phyloP scores from a whole-genome alignment of 257 asterid genomes.

The Galeopsis tetrahit region DNA sequence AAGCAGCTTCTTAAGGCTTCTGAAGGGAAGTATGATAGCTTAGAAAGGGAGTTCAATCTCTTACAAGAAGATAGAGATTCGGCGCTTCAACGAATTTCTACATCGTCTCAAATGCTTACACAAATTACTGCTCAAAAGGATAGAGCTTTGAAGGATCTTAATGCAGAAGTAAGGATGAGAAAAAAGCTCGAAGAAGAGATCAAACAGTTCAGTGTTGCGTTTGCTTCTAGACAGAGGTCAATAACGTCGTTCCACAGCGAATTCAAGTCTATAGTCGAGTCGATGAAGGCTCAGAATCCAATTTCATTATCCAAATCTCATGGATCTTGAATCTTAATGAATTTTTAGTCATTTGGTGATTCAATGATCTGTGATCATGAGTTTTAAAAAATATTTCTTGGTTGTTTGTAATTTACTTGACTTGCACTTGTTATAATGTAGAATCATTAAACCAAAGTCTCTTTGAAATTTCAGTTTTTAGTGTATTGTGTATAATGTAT shows the following conservation, averaged over 20 bases:
- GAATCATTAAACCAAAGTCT: constrained; percentile 4
- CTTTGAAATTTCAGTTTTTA: not conserved
- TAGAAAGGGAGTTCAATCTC: constrained; percentile 65
- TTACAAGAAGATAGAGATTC: constrained; percentile 70
- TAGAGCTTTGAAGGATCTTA: constrained; percentile 57
- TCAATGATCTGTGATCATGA: not conserved
- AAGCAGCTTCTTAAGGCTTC: constrained; percentile 61
- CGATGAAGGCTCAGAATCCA: constrained; percentile 55
- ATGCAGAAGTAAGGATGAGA: constrained; percentile 67
- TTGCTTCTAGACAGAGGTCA: constrained; percentile 67
- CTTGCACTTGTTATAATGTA: not conserved
- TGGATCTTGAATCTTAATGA: constrained; percentile 47
- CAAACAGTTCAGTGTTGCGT: constrained; percentile 60
- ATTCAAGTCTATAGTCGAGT: constrained; percentile 62
- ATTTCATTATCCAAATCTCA: constrained; percentile 66
- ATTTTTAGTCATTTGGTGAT: not conserved
- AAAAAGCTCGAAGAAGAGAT: constrained; percentile 76
- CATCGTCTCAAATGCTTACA: constrained; percentile 55
- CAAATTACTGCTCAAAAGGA: constrained; percentile 62
- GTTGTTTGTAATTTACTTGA: constrained; percentile 9
- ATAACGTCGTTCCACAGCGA: constrained; percentile 58
- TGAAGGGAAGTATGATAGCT: constrained; percentile 57
- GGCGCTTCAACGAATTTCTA: constrained; percentile 41
- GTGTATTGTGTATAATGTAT: not conserved
- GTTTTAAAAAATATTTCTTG: not conserved